phyloP scores from a whole-genome alignment of 148 eudicot species.

The Chenopodium formosanum region DNA sequence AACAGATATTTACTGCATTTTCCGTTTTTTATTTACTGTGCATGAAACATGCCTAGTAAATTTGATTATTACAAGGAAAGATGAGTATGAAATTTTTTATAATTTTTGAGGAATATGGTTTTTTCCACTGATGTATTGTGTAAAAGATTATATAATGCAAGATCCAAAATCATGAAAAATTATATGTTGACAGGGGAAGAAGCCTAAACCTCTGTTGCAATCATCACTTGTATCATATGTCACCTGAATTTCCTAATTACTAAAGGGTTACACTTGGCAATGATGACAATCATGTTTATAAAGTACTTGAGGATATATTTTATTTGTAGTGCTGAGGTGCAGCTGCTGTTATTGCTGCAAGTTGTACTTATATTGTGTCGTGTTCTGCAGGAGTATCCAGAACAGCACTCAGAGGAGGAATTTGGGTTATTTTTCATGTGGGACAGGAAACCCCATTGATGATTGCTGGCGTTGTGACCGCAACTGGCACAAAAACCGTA shows the following conservation, averaged over 20 bases:
- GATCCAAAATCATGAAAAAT: not conserved
- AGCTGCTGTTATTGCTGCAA: not conserved
- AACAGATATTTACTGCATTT: not conserved
- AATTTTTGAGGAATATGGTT: not conserved
- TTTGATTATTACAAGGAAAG: not conserved
- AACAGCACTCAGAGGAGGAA: constrained; percentile 84
- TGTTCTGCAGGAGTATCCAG: constrained; percentile 55
- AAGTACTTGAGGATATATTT: not conserved
- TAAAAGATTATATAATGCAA: not conserved
- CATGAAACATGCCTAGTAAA: not conserved
- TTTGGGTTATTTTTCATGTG: constrained; percentile 77
- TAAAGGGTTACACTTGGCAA: not conserved
- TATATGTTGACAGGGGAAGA: not conserved
- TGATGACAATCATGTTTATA: not conserved
- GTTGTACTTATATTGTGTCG: not conserved
- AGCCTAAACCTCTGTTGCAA: not conserved
- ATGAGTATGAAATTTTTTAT: not conserved
- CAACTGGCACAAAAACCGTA: constrained; percentile 69
- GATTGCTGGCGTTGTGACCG: constrained; percentile 95
- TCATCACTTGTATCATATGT: not conserved
- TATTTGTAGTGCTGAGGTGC: not conserved
- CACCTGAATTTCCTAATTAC: not conserved
- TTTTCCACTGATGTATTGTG: not conserved
- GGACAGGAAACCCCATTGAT: constrained; percentile 82
- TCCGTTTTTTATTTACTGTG: not conserved